Base-by-base conservation (phyloP, 306 rosid genomes). In the Citrullus mucosospermus region DNA sequence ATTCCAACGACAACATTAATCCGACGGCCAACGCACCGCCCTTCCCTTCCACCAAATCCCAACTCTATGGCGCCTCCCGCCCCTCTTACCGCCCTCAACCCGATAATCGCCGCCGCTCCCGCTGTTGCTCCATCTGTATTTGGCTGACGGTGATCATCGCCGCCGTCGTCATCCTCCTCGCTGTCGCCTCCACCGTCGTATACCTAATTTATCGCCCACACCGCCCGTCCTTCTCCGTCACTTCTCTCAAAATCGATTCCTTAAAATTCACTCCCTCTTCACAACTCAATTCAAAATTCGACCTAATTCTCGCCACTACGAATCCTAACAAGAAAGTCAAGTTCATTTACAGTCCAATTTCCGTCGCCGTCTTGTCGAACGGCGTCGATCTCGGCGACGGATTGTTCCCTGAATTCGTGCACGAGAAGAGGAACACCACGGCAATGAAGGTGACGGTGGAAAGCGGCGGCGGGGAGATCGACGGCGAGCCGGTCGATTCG, bases 51-150 rank as follows among this genome's bases (percentile, higher is more conserved):
- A 80, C 91, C 28, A 90, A 91, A 75, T 80, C 96, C 0, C 97
- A 91, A 67, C 85, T 86, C 73, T 87, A 90, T 68, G 90, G 91
- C 56, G 88, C 87, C 77, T 72, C 79, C 50, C 93, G 98, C 54
- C 96, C 96, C 1, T 57, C 97, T 76, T 91, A 90, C 87, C 96
- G 93, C 48, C 94, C 93, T 7, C 93, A 88, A 76, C 81, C 90
- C 12, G 73, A 75, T 32, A 65, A 74, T 76, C 87, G 51, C 75
- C 88, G 86, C 84, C 80, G 84, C 8, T 41, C 81, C 76, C 84
- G 85, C 38, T 89, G 85, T 78, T 87, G 96, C 87, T 87, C 89
- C 54, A 77, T 87, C 80, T 89, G 87, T 77, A 78, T 83, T 83
- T 93, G 88, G 85, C 77, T 88, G 43, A 76, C 87, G 63, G 81